Evolutionary conservation across 208 protist species (phyloP).

Genomic region (Leishmania turanica): DNA sequence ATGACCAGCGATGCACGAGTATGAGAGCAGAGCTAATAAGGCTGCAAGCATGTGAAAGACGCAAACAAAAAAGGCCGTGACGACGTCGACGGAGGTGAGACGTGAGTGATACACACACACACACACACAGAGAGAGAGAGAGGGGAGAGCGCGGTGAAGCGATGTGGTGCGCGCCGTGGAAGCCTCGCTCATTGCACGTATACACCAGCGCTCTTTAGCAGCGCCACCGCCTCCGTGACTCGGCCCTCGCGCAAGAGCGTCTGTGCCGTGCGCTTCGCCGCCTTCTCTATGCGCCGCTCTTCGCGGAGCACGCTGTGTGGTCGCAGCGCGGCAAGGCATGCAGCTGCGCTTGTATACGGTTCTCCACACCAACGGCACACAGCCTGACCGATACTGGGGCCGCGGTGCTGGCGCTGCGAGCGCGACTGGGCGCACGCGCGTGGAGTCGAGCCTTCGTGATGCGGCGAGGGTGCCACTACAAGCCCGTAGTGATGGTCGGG

Average conservation of each 20-base stretch:
- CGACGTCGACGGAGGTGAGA: not conserved
- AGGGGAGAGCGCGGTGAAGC: not conserved
- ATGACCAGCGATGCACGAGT: not conserved
- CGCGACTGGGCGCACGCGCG: not conserved
- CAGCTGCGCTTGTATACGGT: conserved; percentile 28
- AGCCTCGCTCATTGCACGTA: conserved; percentile 9
- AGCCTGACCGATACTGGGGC: conserved; percentile 15
- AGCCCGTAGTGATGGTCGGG: not conserved
- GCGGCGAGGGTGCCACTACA: not conserved
- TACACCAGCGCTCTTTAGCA: conserved; percentile 29
- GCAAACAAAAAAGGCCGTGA: not conserved
- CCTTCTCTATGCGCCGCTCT: conserved; percentile 50
- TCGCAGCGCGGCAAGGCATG: conserved; percentile 35
- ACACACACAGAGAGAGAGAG: not conserved
- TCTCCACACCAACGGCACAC: conserved; percentile 47
- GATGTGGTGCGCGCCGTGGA: not conserved
- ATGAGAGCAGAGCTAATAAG: not conserved
- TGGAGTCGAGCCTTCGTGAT: not conserved
- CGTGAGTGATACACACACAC: too few relatives aligned
- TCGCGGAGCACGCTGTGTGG: conserved; percentile 38
- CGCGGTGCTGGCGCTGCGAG: conserved; percentile 7
- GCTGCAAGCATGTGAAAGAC: not conserved
- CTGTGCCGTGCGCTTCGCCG: conserved; percentile 49
- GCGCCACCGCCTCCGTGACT: conserved; percentile 43
- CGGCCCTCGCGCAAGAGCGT: conserved; percentile 40